Percentiles rank a stretch among this genome's conserved stretches.
Conservation (phyloP, 208 protist genomes). For the Leishmania aethiopica region DNA sequence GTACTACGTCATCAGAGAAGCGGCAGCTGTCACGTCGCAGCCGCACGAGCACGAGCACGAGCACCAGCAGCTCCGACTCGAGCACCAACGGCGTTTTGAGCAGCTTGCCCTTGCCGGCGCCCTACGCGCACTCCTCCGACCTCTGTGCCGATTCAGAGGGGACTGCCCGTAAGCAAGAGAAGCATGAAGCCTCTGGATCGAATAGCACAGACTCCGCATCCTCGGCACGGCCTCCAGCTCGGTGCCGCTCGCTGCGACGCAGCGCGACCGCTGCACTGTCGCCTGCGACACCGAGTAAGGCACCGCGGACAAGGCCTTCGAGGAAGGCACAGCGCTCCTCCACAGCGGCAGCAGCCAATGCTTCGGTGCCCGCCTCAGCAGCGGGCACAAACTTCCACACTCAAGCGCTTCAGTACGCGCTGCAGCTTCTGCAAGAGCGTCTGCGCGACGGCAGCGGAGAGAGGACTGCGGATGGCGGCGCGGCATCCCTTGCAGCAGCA, state of each 20-base stretch:
- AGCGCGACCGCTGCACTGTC: neutral
- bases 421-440: slow-evolving; percentile 15
- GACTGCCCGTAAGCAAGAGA: neutral
- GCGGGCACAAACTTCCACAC: slow-evolving; percentile 13
- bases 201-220: neutral
- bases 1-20: neutral
- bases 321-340: neutral
- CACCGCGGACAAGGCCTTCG: neutral
- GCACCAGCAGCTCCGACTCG: neutral
- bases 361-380: neutral
- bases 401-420: slow-evolving; percentile 26
- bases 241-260: neutral
- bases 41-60: neutral
- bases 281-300: neutral
- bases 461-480: neutral
- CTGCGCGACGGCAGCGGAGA: neutral
- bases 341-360: neutral
- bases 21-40: neutral
- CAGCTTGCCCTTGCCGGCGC: slow-evolving; percentile 4
- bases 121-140: slow-evolving; percentile 1
- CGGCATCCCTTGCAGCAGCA: neutral
- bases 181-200: neutral
- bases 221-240: neutral
- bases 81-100: neutral
- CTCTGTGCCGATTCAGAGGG: neutral